Evolutionary conservation across 371 early-diverging fungal genomes (phyloP).

Genomic region (Cladochytrium tenue): DNA sequence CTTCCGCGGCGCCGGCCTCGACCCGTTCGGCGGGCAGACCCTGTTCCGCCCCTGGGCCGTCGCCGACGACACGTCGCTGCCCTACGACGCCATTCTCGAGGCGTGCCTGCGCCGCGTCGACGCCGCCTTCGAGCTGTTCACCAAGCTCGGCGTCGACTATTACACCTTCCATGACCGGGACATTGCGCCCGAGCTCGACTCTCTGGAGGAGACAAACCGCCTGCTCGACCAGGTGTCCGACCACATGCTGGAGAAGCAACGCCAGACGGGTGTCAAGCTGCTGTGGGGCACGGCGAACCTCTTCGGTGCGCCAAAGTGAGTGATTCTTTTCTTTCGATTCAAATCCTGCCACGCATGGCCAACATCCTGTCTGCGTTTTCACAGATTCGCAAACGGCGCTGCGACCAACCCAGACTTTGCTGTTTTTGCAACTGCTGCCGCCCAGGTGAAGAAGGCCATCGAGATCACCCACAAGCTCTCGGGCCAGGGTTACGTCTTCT

Average conservation of each 20-base stretch:
- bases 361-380: not conserved
- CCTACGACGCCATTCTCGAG: constrained; percentile 8
- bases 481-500: constrained; percentile 32
- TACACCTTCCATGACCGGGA: constrained; percentile 39
- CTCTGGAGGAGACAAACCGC: constrained; percentile 21
- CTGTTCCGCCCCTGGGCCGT: constrained; percentile 27
- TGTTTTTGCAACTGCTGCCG: constrained; percentile 29
- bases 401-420: constrained; percentile 20
- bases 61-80: not conserved
- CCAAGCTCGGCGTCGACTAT: constrained; percentile 33
- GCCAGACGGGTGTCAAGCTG: constrained; percentile 35
- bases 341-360: too few relatives aligned
- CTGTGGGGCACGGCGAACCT: constrained; percentile 40
- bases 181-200: constrained; percentile 22
- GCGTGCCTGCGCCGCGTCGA: constrained; percentile 24
- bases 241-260: constrained; percentile 31
- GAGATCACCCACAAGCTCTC: constrained; percentile 29
- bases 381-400: constrained; percentile 7
- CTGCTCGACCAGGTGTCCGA: constrained; percentile 29
- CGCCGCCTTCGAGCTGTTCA: constrained; percentile 34
- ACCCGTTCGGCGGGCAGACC: constrained; percentile 31
- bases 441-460: constrained; percentile 38
- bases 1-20: constrained; percentile 20
- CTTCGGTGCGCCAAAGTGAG: constrained; percentile 20
- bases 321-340: too few relatives aligned